A percentile compares a stretch with the other conserved stretches of the same genome.
These are phyloP conservation scores for Gilbertella persicaria DNA, from an alignment of 371 early-diverging fungal genomes.

Conservation along the genomic window DNA sequence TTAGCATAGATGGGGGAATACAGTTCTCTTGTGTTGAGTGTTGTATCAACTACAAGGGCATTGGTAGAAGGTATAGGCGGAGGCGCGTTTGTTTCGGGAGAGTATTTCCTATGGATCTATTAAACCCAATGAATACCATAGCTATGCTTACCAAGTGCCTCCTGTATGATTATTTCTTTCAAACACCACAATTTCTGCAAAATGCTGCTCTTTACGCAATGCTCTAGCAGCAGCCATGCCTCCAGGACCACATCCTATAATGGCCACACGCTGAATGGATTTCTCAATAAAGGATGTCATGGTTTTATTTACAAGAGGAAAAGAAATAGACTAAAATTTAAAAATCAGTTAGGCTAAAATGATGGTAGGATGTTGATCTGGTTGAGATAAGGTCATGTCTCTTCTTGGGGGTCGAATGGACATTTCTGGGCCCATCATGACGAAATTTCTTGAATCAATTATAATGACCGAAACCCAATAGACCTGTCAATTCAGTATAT, in stretches of 20 bases:
- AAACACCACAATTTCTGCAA: constrained; percentile 42
- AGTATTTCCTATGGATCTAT: constrained; percentile 36
- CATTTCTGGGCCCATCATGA: not conserved
- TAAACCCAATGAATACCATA: not conserved
- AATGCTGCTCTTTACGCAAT: constrained; percentile 34
- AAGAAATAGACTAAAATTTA: too few species aligned
- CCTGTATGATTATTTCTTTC: constrained; percentile 42
- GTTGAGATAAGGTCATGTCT: too few species aligned
- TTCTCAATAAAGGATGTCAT: constrained; percentile 5
- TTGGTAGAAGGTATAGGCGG: constrained; percentile 38
- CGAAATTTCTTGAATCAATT: not conserved
- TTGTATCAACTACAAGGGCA: constrained; percentile 37
- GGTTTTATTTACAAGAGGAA: not conserved
- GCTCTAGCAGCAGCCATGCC: constrained; percentile 46
- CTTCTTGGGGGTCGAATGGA: too few species aligned
- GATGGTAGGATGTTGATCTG: too few species aligned
- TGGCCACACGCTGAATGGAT: constrained; percentile 38
- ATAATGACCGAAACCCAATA: constrained; percentile 11
- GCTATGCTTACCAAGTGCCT: constrained; percentile 47
- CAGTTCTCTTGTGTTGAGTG: constrained; percentile 9
- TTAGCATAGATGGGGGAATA: constrained; percentile 55
- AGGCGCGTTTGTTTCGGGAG: constrained; percentile 26
- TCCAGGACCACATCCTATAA: constrained; percentile 53
- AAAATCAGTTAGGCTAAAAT: not conserved
- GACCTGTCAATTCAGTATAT: not conserved